phyloP scores from a whole-genome alignment of 1,139 yeast species.

The Nakaseomyces nivariensis region DNA sequence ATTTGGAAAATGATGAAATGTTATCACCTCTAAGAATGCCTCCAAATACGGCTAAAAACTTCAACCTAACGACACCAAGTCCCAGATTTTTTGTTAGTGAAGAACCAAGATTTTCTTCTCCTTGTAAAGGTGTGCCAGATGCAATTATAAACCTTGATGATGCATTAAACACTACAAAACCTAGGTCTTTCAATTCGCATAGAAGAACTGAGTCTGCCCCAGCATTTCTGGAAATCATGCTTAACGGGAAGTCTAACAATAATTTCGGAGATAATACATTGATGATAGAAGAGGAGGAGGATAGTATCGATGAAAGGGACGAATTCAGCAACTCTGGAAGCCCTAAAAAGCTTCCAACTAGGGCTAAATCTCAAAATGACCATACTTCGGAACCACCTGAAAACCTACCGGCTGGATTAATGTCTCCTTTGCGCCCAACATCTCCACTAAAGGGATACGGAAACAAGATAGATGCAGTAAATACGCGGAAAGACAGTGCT shows the following conservation, averaged over 20 bases:
- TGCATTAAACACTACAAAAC: constrained; percentile 34
- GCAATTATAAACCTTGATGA: constrained; percentile 57
- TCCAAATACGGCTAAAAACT: constrained; percentile 1
- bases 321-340: not conserved
- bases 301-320: constrained; percentile 8
- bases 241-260: constrained; percentile 8
- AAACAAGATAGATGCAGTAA: not conserved
- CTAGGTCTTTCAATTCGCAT: constrained; percentile 29
- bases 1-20: not conserved
- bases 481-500: not conserved
- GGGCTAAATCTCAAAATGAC: not conserved
- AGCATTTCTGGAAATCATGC: constrained; percentile 29
- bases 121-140: constrained; percentile 40
- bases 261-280: constrained; percentile 2
- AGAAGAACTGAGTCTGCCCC: constrained; percentile 45
- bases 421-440: constrained; percentile 23
- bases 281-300: constrained; percentile 16
- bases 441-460: constrained; percentile 11
- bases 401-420: constrained; percentile 8
- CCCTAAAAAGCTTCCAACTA: not conserved
- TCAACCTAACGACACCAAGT: constrained; percentile 10
- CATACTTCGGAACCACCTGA: not conserved
- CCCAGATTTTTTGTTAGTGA: constrained; percentile 28
- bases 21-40: not conserved
- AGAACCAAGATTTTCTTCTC: constrained; percentile 26